These are phyloP conservation scores for Uncinocarpus reesii DNA, from an alignment of 2,329 filamentous ascomycete species.

Conservation along the genomic window DNA sequence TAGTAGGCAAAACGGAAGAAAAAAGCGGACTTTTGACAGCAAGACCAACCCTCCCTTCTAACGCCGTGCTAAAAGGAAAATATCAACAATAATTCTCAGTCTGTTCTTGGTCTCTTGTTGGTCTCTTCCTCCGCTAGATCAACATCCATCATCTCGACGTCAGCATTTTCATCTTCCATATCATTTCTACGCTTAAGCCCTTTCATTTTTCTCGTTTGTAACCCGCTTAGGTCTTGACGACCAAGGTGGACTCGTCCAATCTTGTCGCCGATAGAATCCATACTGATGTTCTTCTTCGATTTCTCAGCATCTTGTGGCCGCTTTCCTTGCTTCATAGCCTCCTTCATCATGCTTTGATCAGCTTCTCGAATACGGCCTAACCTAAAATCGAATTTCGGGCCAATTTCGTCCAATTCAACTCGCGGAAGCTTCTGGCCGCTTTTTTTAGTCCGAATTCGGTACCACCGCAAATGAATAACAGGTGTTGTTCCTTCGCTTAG, in stretches of 20 bases:
- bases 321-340: constrained; percentile 78
- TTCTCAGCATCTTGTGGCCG: constrained; percentile 43
- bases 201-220: constrained; percentile 99
- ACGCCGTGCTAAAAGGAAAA: constrained; percentile 15
- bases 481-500: constrained; percentile 33
- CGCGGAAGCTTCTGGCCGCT: constrained; percentile 78
- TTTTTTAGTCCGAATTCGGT: constrained; percentile 75
- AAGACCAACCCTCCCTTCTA: constrained; percentile 2
- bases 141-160: constrained; percentile 40
- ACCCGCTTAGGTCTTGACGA: constrained; percentile 71
- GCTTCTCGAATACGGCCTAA: constrained; percentile 71
- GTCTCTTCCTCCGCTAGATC: constrained; percentile 31
- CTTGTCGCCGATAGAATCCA: constrained; percentile 90
- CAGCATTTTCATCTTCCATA: constrained; percentile 46
- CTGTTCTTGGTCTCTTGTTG: constrained; percentile 24
- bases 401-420: constrained; percentile 91
- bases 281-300: constrained; percentile 94
- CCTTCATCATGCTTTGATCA: constrained; percentile 70
- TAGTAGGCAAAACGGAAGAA: neutral
- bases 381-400: constrained; percentile 83
- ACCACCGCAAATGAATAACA: constrained; percentile 59
- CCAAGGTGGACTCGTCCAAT: constrained; percentile 83
- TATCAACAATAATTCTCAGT: neutral
- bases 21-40: neutral
- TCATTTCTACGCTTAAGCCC: constrained; percentile 76